phyloP scores from a whole-genome alignment of 352 stramenopile species.

The Phytophthora cajani region DNA sequence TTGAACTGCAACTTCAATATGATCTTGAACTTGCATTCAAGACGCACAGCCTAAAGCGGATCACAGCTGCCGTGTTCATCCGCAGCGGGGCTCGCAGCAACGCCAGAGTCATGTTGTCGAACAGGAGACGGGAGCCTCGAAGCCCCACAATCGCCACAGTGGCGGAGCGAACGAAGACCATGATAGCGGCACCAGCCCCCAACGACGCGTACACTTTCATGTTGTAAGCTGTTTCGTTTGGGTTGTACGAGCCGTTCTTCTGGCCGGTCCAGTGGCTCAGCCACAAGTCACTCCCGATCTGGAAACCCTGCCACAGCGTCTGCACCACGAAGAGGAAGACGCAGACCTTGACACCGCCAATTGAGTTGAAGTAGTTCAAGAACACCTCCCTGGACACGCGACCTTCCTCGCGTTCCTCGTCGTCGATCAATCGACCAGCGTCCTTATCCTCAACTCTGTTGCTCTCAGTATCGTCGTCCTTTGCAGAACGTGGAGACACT shows the following conservation, averaged over 20 bases:
- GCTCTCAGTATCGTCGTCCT: slow-evolving; percentile 9
- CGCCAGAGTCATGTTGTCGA: slow-evolving; percentile 87
- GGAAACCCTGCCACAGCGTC: slow-evolving; percentile 41
- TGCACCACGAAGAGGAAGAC: slow-evolving; percentile 25
- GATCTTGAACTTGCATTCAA: no score
- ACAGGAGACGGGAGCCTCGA: slow-evolving; percentile 58
- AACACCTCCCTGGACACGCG: slow-evolving; percentile 54
- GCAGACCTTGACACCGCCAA: slow-evolving; percentile 41
- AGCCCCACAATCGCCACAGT: slow-evolving; percentile 49
- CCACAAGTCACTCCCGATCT: slow-evolving; percentile 47
- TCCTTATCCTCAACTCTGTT: slow-evolving; percentile 1
- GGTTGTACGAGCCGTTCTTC: slow-evolving; percentile 29
- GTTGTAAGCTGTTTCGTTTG: slow-evolving; percentile 27
- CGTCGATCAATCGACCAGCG: slow-evolving; percentile 36
- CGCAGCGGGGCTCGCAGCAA: slow-evolving; percentile 86
- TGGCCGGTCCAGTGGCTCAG: slow-evolving; percentile 47
- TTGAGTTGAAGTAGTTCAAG: slow-evolving; percentile 43
- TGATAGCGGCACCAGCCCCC: slow-evolving; percentile 26
- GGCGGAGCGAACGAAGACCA: slow-evolving; percentile 38
- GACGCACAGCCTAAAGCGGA: no score
- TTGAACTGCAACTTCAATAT: no score
- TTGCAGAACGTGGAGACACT: background rate
- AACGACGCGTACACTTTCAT: slow-evolving; percentile 45
- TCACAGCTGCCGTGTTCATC: no score
- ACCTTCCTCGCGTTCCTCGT: slow-evolving; percentile 52